phyloP scores from a whole-genome alignment of 2,329 filamentous ascomycete species.

The Microcyclospora tardicrescens region DNA sequence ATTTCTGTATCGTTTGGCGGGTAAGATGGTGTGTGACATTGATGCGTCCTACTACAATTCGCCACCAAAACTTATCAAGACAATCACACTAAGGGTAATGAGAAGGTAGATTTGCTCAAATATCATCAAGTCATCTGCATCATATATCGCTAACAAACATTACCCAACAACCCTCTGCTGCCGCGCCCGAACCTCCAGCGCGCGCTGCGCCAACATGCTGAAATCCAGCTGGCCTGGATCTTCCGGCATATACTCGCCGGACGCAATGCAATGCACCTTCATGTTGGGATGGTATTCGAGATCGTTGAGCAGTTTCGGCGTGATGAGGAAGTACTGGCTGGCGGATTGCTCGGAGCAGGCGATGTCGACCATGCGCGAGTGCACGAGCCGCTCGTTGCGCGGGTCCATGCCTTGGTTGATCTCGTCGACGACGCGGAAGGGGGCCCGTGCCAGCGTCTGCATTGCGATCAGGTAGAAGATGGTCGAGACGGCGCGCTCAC shows the following conservation, averaged over 20 bases:
- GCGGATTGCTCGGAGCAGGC: slow-evolving; percentile 57
- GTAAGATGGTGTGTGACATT: too few relatives aligned
- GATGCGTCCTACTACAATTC: too few relatives aligned
- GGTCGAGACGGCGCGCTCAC: slow-evolving; percentile 89
- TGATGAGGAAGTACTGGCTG: slow-evolving; percentile 84
- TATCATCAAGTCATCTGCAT: too few relatives aligned
- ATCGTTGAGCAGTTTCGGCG: slow-evolving; percentile 79
- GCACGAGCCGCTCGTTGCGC: slow-evolving; percentile 94
- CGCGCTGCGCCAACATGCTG: slow-evolving; percentile 23
- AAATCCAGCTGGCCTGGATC: slow-evolving; percentile 32
- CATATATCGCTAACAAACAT: too few relatives aligned
- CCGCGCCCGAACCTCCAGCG: slow-evolving; percentile 12
- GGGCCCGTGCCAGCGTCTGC: slow-evolving; percentile 82
- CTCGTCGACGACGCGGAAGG: slow-evolving; percentile 96
- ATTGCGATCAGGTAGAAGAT: slow-evolving; percentile 99
- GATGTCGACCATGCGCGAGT: slow-evolving; percentile 96
- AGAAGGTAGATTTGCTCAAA: too few relatives aligned
- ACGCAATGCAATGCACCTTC: slow-evolving; percentile 87
- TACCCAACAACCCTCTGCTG: too few relatives aligned
- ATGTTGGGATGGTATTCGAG: slow-evolving; percentile 81
- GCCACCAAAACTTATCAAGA: too few relatives aligned
- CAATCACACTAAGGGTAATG: too few relatives aligned
- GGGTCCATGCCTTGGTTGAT: slow-evolving; percentile 99
- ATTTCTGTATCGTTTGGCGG: too few relatives aligned
- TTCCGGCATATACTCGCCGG: slow-evolving; percentile 53